Percentiles rank a stretch among this genome's conserved stretches.
Evolutionary conservation across 1,284 basidiomycete genomes (phyloP).

Genomic region (Ustilago nuda): DNA sequence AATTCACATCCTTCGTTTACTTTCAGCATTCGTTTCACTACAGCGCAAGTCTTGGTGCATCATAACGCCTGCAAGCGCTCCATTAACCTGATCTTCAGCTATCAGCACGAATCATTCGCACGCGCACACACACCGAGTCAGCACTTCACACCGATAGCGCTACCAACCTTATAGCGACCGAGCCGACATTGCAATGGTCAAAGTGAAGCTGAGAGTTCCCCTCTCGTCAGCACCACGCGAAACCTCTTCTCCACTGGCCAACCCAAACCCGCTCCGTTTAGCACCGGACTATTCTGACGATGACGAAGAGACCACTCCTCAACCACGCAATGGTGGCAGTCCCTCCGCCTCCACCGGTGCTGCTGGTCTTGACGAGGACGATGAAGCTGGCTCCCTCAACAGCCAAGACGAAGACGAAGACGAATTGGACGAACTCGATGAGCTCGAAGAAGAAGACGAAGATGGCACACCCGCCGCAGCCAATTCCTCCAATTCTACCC

Average conservation of each 20-base stretch:
- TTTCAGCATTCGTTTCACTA: background rate
- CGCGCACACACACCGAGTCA: too few species aligned
- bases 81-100: background rate
- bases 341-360: background rate
- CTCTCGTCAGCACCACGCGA: constrained; percentile 50
- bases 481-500: constrained; percentile 21
- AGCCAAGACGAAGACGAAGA: constrained; percentile 42
- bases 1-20: background rate
- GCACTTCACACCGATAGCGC: background rate
- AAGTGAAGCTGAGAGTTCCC: constrained; percentile 52
- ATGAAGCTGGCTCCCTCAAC: constrained; percentile 17
- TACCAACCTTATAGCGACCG: background rate
- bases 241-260: constrained; percentile 45
- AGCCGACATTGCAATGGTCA: constrained; percentile 27
- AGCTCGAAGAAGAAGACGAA: constrained; percentile 40
- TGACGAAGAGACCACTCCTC: constrained; percentile 20
- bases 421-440: constrained; percentile 48
- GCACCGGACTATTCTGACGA: constrained; percentile 48
- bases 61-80: background rate
- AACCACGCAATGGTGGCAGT: constrained; percentile 1
- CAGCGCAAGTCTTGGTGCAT: background rate
- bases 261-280: constrained; percentile 36
- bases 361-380: constrained; percentile 11
- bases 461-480: background rate
- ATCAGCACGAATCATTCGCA: too few species aligned